Conservation (phyloP, 73 alveolate genomes). For the Paraurostyla sp. region DNA sequence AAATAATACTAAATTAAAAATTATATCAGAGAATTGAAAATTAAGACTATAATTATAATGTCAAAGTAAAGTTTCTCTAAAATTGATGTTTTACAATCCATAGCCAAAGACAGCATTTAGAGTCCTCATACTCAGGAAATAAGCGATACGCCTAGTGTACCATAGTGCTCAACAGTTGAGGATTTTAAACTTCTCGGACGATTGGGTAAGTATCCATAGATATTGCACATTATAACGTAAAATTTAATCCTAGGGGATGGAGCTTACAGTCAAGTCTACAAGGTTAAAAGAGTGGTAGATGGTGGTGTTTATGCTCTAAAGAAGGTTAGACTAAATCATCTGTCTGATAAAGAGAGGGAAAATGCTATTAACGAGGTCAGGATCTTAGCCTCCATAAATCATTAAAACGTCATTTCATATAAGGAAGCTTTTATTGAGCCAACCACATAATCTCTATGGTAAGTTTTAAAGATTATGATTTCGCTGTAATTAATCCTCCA, state of each 20-base stretch:
- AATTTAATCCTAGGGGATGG: conserved; percentile 45
- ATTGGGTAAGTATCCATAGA: background rate
- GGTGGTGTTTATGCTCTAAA: conserved; percentile 41
- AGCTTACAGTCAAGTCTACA: conserved; percentile 55
- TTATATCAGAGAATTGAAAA: background rate
- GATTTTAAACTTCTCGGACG: conserved; percentile 36
- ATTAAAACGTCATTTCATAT: conserved; percentile 74
- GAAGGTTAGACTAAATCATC: conserved; percentile 40
- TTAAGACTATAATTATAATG: background rate
- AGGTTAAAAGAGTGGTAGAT: conserved; percentile 47
- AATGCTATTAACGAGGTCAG: conserved; percentile 83
- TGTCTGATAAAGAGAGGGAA: conserved; percentile 54
- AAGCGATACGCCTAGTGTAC: background rate
- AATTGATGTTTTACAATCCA: background rate
- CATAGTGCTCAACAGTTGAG: conserved; percentile 15
- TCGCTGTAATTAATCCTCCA: background rate
- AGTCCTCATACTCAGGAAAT: background rate
- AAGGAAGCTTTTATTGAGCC: conserved; percentile 86
- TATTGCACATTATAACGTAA: background rate
- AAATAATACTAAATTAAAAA: background rate
- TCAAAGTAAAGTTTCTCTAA: background rate
- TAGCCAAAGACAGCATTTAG: background rate
- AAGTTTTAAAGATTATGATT: background rate
- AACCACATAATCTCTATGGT: conserved; percentile 72
- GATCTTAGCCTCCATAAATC: conserved; percentile 82